Conservation (phyloP, 139 green algal species). For the Tetradesmus obliquus region DNA sequence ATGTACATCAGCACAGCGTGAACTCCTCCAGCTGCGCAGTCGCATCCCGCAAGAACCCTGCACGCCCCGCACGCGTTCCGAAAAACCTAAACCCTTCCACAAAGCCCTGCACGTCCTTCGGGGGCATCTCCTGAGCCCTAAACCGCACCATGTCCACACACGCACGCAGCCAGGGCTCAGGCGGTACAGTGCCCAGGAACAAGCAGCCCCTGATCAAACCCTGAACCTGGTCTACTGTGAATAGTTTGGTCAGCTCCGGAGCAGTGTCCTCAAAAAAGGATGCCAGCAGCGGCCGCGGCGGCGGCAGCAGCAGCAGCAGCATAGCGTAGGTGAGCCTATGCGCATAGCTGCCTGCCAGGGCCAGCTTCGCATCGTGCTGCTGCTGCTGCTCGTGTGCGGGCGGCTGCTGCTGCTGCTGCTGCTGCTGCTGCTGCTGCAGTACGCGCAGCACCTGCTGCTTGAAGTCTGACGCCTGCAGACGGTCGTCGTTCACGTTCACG, state of each 20-base stretch:
- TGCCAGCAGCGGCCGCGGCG: slow-evolving; percentile 2
- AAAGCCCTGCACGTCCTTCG: slow-evolving; percentile 34
- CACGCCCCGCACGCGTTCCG: not conserved
- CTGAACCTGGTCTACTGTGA: slow-evolving; percentile 14
- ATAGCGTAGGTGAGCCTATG: slow-evolving; percentile 28
- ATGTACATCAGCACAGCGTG: not conserved
- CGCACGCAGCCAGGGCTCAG: slow-evolving; percentile 34
- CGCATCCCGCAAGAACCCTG: slow-evolving; percentile 23
- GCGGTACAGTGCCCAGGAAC: slow-evolving; percentile 14
- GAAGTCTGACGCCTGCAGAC: not conserved
- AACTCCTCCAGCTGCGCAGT: slow-evolving; percentile 46
- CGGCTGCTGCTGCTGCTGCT: not conserved
- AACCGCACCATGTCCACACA: slow-evolving; percentile 19
- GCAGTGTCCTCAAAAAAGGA: slow-evolving; percentile 27
- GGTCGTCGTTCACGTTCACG: slow-evolving; percentile 39
- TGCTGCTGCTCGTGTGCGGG: not conserved
- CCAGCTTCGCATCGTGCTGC: not conserved
- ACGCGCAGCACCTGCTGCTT: not conserved
- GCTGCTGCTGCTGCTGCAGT: slow-evolving; percentile 1
- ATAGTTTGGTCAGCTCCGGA: not conserved
- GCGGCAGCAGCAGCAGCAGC: slow-evolving; percentile 38
- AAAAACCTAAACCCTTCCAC: slow-evolving; percentile 45
- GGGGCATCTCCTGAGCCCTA: slow-evolving; percentile 15
- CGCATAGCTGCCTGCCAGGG: slow-evolving; percentile 10
- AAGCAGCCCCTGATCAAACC: slow-evolving; percentile 14